A percentile compares a stretch with the other conserved stretches of the same genome.
These are phyloP conservation scores for Colletotrichum gloeosporioides DNA, from an alignment of 2,329 filamentous ascomycete genomes.

Conservation along the genomic window DNA sequence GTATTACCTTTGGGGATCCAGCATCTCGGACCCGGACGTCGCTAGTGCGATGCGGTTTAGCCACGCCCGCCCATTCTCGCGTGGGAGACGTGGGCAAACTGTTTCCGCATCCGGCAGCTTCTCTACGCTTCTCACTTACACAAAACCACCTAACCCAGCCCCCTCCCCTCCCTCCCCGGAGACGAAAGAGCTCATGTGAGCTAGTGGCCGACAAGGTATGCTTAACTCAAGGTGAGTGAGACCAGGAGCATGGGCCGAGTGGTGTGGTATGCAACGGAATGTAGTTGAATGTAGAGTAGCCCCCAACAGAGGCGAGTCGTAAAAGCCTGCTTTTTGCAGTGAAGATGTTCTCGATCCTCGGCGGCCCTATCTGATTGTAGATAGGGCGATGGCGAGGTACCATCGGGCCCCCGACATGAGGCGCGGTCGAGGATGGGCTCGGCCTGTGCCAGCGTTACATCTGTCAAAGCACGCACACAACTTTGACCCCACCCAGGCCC, in stretches of 20 bases:
- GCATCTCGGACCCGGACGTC: background rate
- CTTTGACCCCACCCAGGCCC: background rate
- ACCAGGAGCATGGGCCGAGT: background rate
- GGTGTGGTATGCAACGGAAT: background rate
- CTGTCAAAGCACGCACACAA: background rate
- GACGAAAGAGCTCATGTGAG: constrained; percentile 1
- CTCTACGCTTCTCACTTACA: background rate
- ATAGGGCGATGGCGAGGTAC: background rate
- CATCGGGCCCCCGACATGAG: background rate
- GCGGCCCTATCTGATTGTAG: background rate
- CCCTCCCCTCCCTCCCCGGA: background rate
- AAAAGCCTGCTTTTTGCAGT: background rate
- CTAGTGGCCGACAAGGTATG: background rate
- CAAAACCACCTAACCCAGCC: background rate
- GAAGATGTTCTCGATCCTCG: background rate
- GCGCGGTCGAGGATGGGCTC: constrained; percentile 2
- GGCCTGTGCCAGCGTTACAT: constrained; percentile 8
- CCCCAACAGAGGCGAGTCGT: background rate
- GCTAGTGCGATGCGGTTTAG: background rate
- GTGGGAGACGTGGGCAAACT: background rate
- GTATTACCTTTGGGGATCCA: background rate
- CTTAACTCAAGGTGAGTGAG: background rate
- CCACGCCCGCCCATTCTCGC: background rate
- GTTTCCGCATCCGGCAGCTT: background rate
- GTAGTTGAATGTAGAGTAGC: background rate